Evolutionary conservation across 2,329 filamentous ascomycete genomes (phyloP).

Genomic region (Fusarium sp.): DNA sequence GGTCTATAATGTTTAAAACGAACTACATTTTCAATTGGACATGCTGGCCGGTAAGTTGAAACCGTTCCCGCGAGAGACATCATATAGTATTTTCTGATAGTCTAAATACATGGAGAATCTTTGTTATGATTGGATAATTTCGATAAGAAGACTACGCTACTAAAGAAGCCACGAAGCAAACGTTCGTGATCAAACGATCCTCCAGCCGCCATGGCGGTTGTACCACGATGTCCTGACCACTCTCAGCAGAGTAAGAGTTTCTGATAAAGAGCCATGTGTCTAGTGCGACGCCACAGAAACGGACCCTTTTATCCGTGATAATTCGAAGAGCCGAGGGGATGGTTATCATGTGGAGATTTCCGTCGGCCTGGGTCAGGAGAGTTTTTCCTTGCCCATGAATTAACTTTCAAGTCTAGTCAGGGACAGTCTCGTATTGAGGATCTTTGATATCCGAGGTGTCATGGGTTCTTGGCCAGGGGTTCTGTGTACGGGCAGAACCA

Average conservation of each 20-base stretch:
- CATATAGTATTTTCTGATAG: background rate
- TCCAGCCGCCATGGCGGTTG: background rate
- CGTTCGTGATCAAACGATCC: background rate
- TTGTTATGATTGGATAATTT: constrained; percentile 15
- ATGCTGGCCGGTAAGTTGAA: background rate
- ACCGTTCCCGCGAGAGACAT: background rate
- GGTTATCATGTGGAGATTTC: constrained; percentile 12
- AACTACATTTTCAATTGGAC: constrained; percentile 7
- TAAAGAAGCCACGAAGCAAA: background rate
- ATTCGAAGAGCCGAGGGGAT: constrained; percentile 4
- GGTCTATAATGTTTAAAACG: constrained; percentile 6
- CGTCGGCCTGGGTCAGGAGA: background rate
- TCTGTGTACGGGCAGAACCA: background rate
- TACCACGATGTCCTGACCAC: background rate
- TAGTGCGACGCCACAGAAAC: constrained; percentile 24
- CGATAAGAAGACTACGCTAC: constrained; percentile 21
- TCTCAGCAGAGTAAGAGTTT: constrained; percentile 6
- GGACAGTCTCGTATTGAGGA: constrained; percentile 36
- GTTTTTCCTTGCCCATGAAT: constrained; percentile 7
- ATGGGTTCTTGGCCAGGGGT: constrained; percentile 24
- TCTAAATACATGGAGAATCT: constrained; percentile 14
- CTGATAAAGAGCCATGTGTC: background rate
- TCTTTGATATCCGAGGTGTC: constrained; percentile 15
- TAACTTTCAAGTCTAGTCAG: constrained; percentile 24
- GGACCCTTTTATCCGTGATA: background rate